These are phyloP conservation scores for Fusarium buharicum DNA, from an alignment of 2,329 filamentous ascomycete genomes.

Conservation along the genomic window DNA sequence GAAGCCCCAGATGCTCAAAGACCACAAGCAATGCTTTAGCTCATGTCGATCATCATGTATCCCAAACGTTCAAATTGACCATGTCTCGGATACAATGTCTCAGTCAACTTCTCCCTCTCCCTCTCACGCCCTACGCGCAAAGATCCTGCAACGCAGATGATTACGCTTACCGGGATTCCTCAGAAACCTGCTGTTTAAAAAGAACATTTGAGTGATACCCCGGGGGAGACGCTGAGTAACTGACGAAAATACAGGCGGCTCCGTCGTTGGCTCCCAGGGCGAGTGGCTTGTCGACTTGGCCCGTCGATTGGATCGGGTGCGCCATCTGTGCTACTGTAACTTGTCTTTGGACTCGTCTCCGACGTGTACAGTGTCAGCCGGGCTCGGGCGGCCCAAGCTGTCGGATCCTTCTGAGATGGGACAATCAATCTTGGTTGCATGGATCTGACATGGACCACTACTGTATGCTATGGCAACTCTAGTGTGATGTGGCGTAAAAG, in stretches of 20 bases:
- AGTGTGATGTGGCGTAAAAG: slow-evolving; percentile 25
- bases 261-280: slow-evolving; percentile 40
- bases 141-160: slow-evolving; percentile 37
- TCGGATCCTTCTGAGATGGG: slow-evolving; percentile 42
- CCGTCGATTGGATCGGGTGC: slow-evolving; percentile 34
- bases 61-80: slow-evolving; percentile 13
- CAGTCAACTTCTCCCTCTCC: slow-evolving; percentile 2
- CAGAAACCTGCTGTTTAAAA: neutral
- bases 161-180: no score
- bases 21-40: no score
- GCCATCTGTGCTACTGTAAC: slow-evolving; percentile 30
- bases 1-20: neutral
- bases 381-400: slow-evolving; percentile 42
- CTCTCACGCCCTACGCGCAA: slow-evolving; percentile 21
- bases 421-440: slow-evolving; percentile 43
- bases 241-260: slow-evolving; percentile 43
- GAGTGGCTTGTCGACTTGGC: slow-evolving; percentile 39
- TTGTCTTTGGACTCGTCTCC: slow-evolving; percentile 29
- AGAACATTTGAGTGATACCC: slow-evolving; percentile 26
- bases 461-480: neutral
- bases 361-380: slow-evolving; percentile 39
- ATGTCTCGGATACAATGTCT: slow-evolving; percentile 42
- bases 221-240: slow-evolving; percentile 33
- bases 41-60: slow-evolving; percentile 23
- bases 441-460: slow-evolving; percentile 31